Percentiles rank a stretch among this genome's conserved stretches.
These are phyloP conservation scores for Cladosporium sp. DNA, from an alignment of 2,329 filamentous ascomycete genomes.

Conservation along the genomic window DNA sequence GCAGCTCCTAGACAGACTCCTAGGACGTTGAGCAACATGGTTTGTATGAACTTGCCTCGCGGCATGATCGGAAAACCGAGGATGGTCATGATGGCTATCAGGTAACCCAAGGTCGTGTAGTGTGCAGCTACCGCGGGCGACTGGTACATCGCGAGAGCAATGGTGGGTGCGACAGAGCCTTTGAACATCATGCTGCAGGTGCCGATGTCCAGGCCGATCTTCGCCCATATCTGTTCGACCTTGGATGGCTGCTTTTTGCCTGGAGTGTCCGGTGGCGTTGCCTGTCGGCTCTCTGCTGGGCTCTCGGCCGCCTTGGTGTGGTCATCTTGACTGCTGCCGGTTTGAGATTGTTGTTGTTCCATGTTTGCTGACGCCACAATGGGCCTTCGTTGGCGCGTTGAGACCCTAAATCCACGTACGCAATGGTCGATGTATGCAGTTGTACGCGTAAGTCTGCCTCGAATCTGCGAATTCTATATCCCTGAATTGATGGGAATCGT, in stretches of 20 bases:
- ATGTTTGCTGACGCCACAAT: conserved; percentile 3
- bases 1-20: conserved; percentile 59
- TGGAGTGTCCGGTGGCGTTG: neutral
- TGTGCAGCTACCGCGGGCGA: conserved; percentile 47
- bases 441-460: neutral
- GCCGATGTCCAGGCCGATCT: conserved; percentile 32
- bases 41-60: conserved; percentile 70
- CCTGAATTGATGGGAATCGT: neutral
- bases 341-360: conserved; percentile 2
- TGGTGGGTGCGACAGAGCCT: conserved; percentile 37
- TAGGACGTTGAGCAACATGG: conserved; percentile 58
- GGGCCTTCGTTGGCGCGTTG: neutral
- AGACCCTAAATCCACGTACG: neutral
- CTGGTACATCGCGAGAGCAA: conserved; percentile 45
- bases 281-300: neutral
- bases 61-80: conserved; percentile 67
- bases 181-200: conserved; percentile 38
- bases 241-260: conserved; percentile 27
- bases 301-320: neutral
- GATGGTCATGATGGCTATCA: conserved; percentile 66
- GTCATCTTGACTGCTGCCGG: conserved; percentile 8
- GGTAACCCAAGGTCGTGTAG: conserved; percentile 60
- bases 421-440: neutral
- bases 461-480: neutral
- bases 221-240: conserved; percentile 32